A percentile compares a stretch with the other conserved stretches of the same genome.
Conservation (phyloP, 2,329 filamentous ascomycete genomes). For the Acrocalymma vagum region DNA sequence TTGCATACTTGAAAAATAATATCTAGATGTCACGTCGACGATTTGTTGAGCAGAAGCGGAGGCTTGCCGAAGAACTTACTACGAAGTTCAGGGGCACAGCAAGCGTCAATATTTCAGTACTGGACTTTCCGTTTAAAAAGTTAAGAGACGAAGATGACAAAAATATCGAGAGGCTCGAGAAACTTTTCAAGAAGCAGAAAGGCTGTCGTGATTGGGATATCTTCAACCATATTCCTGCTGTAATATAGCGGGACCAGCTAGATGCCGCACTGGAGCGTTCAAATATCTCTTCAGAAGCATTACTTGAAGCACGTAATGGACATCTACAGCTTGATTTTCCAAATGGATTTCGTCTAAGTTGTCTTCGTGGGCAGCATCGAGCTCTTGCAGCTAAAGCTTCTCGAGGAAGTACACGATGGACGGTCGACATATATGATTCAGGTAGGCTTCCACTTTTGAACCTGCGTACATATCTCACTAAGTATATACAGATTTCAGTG, state of each 20-base stretch:
- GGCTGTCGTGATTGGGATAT: constrained; percentile 4
- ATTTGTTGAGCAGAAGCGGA: constrained; percentile 9
- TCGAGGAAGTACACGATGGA: constrained; percentile 1
- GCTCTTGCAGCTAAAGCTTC: constrained; percentile 1
- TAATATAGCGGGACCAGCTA: constrained; percentile 2
- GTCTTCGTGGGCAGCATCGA: constrained; percentile 3
- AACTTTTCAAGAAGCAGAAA: constrained; percentile 6
- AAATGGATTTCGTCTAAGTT: not conserved
- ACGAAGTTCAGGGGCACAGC: constrained; percentile 8
- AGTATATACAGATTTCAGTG: constrained; percentile 10
- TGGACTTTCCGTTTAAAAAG: constrained; percentile 7
- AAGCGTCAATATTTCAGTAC: constrained; percentile 6
- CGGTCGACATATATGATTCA: constrained; percentile 7
- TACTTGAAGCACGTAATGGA: not conserved
- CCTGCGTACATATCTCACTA: constrained; percentile 1
- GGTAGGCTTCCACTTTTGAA: constrained; percentile 1
- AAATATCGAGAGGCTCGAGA: constrained; percentile 6
- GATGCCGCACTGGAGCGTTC: not conserved
- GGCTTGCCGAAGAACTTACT: constrained; percentile 4
- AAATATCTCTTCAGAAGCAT: not conserved
- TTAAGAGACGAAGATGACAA: constrained; percentile 6
- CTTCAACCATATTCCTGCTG: constrained; percentile 3
- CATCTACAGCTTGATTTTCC: not conserved
- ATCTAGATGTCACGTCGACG: constrained; percentile 3
- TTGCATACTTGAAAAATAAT: constrained; percentile 1